Base-by-base conservation (phyloP, 1,284 basidiomycete genomes). In the Apiotrichum mycotoxinovorans region DNA sequence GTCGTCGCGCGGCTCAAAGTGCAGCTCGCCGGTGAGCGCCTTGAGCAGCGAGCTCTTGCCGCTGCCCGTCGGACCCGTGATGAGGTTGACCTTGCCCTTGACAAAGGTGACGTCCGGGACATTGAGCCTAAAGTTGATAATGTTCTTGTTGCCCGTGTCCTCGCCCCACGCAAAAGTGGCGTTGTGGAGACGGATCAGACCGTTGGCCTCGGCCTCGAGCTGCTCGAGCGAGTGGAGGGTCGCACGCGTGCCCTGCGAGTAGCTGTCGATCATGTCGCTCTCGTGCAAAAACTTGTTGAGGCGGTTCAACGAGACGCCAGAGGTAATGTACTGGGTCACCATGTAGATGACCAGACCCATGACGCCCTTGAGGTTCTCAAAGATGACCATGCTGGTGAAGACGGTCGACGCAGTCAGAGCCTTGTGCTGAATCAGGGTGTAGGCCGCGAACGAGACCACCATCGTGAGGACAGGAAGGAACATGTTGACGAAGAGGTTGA, bases 391-490 rank as follows among this genome's bases (percentile, higher is more conserved):
- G 57, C 69, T 71, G n/a, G 71, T 73, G 65, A 75, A 77, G 34
- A 78, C 74, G 60, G 56, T 72, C 9, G 75, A 67, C 10, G 74
- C 81, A 1, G 79, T 79, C 11, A 83, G 69, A 27, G 77, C 68
- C 59, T 74, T 64, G 61, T 79, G 76, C 68, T 81, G 75, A 11
- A 82, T 67, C 3, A 79, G 60, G 15, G 81, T 82, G 66, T 83
- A 87, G 35, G 83, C 82, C 9, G 81, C 80, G 69, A 84, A 89
- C 0, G 87, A 87, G 20, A 81, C 79, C 37, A 84, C 68, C 82
- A 88, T 89, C 17, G 83, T 84, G 37, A 84, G 61, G 4, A 86
- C 75, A 0, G 88, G 86, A 37, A 88, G 82, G 41, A 84, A 51
- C 61, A 80, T 83, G 70, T 84, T 87, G 59, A 61, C 58, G 52